These are phyloP conservation scores for Aspergillus fructus DNA, from an alignment of 2,329 filamentous ascomycete genomes.

Conservation along the genomic window DNA sequence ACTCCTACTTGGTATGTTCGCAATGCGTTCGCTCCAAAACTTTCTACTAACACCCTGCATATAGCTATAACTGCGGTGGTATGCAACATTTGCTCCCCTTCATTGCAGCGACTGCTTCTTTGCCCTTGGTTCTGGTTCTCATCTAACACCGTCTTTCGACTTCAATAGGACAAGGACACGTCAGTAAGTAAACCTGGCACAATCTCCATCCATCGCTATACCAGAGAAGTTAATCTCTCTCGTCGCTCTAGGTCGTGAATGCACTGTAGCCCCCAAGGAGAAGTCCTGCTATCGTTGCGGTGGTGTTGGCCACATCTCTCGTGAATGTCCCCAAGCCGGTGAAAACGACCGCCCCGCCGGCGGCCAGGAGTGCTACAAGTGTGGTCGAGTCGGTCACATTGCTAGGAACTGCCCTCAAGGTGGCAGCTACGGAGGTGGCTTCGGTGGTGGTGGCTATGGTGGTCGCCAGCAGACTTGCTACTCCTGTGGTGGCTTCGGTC, in stretches of 20 bases:
- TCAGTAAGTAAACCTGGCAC: conserved; percentile 59
- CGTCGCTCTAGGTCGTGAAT: conserved; percentile 71
- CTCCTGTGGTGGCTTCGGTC: conserved; percentile 93
- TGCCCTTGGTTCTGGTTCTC: conserved; percentile 1
- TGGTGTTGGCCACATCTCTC: conserved; percentile 84
- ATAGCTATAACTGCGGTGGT: conserved; percentile 80
- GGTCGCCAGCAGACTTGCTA: conserved; percentile 84
- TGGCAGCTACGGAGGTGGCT: conserved; percentile 36
- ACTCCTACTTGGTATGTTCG: conserved; percentile 73
- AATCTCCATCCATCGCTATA: neutral
- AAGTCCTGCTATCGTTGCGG: conserved; percentile 67
- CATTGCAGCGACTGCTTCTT: neutral
- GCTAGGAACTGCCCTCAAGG: conserved; percentile 64
- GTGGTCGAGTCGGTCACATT: conserved; percentile 93
- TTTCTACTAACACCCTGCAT: conserved; percentile 10
- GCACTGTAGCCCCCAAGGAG: conserved; percentile 84
- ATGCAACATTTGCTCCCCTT: conserved; percentile 40
- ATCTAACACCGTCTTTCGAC: conserved; percentile 22
- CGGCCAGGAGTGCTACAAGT: conserved; percentile 91
- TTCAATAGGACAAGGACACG: conserved; percentile 64
- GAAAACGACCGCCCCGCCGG: conserved; percentile 49
- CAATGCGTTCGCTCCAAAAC: neutral
- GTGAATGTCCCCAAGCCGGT: conserved; percentile 61
- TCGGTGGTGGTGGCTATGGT: conserved; percentile 52
- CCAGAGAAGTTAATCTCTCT: conserved; percentile 11